Percentiles rank a stretch among this genome's conserved stretches.
These are phyloP conservation scores for Blastobotrys aristatus DNA, from an alignment of 1,139 yeast genomes.

Conservation along the genomic window DNA sequence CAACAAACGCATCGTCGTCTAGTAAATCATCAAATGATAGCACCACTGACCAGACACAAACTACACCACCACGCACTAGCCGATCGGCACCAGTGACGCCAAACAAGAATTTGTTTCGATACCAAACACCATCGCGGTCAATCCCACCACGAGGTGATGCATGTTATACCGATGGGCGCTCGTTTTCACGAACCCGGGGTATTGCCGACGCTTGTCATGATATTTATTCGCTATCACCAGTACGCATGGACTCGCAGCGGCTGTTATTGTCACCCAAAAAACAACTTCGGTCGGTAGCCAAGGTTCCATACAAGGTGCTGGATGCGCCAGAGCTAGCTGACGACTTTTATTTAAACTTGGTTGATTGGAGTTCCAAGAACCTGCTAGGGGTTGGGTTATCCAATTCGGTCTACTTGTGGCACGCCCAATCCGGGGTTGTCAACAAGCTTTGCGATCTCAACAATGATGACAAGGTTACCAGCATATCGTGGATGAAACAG, in stretches of 20 bases:
- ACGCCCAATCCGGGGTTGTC: slow-evolving; percentile 80
- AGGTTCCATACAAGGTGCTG: slow-evolving; percentile 85
- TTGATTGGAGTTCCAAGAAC: slow-evolving; percentile 95
- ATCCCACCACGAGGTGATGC: slow-evolving; percentile 2
- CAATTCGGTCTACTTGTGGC: slow-evolving; percentile 84
- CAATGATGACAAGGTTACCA: slow-evolving; percentile 63
- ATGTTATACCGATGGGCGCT: slow-evolving; percentile 2
- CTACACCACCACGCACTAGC: slow-evolving; percentile 29
- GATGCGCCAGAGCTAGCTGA: slow-evolving; percentile 97
- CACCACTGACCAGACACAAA: background rate
- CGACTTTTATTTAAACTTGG: slow-evolving; percentile 84
- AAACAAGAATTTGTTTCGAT: slow-evolving; percentile 31
- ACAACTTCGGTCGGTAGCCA: slow-evolving; percentile 69
- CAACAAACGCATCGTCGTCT: slow-evolving; percentile 6
- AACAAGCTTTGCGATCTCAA: slow-evolving; percentile 67
- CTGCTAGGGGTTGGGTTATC: slow-evolving; percentile 88
- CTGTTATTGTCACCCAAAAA: slow-evolving; percentile 76
- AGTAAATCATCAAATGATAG: background rate
- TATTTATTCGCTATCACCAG: slow-evolving; percentile 77
- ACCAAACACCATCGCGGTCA: slow-evolving; percentile 27
- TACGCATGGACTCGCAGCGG: slow-evolving; percentile 80
- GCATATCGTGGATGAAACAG: slow-evolving; percentile 82
- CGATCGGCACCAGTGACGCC: slow-evolving; percentile 40
- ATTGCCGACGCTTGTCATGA: slow-evolving; percentile 20
- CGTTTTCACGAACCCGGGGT: slow-evolving; percentile 14